These are phyloP conservation scores for Gossypium thurberi DNA, from an alignment of 345 rosid genomes.

Conservation along the genomic window DNA sequence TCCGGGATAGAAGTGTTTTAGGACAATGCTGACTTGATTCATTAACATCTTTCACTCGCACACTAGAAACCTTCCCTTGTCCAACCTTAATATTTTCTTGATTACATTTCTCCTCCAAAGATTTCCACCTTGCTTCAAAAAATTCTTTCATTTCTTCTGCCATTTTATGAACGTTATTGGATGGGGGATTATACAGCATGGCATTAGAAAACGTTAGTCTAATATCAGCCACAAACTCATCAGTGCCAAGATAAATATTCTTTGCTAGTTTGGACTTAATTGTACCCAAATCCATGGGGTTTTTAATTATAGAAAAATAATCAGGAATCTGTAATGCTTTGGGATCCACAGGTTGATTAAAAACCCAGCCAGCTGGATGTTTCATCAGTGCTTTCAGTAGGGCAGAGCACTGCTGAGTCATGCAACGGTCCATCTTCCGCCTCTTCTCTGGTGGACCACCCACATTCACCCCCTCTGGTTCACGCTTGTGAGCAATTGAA, in stretches of 20 bases:
- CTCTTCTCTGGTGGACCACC: conserved; percentile 42
- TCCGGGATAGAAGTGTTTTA: conserved; percentile 28
- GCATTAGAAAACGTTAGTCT: conserved; percentile 79
- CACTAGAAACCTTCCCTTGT: conserved; percentile 18
- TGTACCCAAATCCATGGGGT: conserved; percentile 93
- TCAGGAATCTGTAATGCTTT: conserved; percentile 64
- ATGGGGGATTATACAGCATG: conserved; percentile 64
- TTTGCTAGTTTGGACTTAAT: conserved; percentile 36
- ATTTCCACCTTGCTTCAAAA: conserved; percentile 65
- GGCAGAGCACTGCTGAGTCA: conserved; percentile 44
- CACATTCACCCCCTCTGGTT: conserved; percentile 10
- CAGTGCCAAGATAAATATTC: conserved; percentile 32
- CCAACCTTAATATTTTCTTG: conserved; percentile 16
- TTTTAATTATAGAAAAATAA: conserved; percentile 56
- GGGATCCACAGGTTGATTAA: conserved; percentile 73
- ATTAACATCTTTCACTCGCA: conserved; percentile 20
- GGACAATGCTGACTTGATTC: conserved; percentile 26
- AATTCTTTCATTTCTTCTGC: conserved; percentile 38
- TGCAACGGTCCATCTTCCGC: conserved; percentile 46
- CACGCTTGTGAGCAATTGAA: conserved; percentile 33
- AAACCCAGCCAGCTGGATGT: conserved; percentile 50
- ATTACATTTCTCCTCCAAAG: conserved; percentile 42
- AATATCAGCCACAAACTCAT: conserved; percentile 81
- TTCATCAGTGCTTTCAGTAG: conserved; percentile 37
- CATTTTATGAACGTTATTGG: conserved; percentile 43